These are phyloP conservation scores for Tothia fuscella DNA, from an alignment of 2,329 filamentous ascomycete species.

Conservation along the genomic window DNA sequence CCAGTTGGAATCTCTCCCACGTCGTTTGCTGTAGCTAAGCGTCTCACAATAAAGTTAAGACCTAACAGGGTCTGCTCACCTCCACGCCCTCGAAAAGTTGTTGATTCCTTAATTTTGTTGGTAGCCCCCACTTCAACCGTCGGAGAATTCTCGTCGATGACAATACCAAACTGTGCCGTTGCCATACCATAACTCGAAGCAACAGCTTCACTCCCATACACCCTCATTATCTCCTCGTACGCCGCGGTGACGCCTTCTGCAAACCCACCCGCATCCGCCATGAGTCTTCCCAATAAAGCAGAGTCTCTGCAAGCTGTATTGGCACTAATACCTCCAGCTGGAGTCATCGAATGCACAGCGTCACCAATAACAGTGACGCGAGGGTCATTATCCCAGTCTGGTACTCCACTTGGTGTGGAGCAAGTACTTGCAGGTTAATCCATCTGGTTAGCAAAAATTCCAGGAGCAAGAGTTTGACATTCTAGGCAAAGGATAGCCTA, in stretches of 20 bases:
- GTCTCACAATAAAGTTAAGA: no score
- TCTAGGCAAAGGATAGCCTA: not conserved
- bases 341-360: slow-evolving; percentile 47
- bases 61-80: no score
- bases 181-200: slow-evolving; percentile 41
- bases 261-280: slow-evolving; percentile 41
- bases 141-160: slow-evolving; percentile 33
- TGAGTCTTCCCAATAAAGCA: slow-evolving; percentile 40
- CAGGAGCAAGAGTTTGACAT: no score
- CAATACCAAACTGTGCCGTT: slow-evolving; percentile 30
- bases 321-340: slow-evolving; percentile 43
- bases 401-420: slow-evolving; percentile 46
- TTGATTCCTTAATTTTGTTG: no score
- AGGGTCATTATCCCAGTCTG: slow-evolving; percentile 46
- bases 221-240: slow-evolving; percentile 30
- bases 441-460: not conserved
- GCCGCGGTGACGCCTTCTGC: slow-evolving; percentile 24
- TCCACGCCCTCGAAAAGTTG: no score
- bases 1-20: no score
- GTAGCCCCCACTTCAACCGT: not conserved
- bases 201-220: slow-evolving; percentile 47
- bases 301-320: slow-evolving; percentile 47
- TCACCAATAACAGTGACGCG: slow-evolving; percentile 49
- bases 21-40: no score
- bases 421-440: slow-evolving; percentile 44